Evolutionary conservation across 1,284 basidiomycete species (phyloP), one percentile per base, ranked within the genome.

Genomic region (Trametes versicolor): DNA sequence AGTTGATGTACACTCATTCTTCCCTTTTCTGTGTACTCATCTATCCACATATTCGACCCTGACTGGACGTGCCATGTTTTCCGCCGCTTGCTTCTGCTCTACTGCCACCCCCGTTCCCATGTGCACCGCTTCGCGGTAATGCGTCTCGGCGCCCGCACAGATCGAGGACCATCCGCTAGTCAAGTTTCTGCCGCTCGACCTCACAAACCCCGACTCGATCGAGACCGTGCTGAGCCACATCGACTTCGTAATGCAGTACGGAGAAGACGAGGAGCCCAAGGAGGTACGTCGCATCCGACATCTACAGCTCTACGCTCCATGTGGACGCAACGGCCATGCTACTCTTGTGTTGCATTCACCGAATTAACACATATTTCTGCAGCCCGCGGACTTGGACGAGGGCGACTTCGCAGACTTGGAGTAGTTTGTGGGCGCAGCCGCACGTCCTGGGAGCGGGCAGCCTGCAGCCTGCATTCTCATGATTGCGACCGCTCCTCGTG

Each of bases 81-180:
- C 32, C 19, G 17, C 32, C 6, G 15, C 27, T 32, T 34, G 48
- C 27, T 41, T 19, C 41, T 37, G 32, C 32, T 21, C 48, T n/a
- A 7, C 10, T 32, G 32, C 43, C 29, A 32, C 29, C 45, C 29
- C 10, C n/a, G 25, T 37, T 7, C 54, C 21, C 54, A 32, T 52
- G 32, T 56, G 58, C 58, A 60, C 34, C 52, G 54, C 39, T 54
- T 37, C 19, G 34, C 27, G 37, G 9, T 25, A 47, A 21, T 21
- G 21, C 43, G 27, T 53, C 29, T 8, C 12, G 49, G 60, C 41
- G n/a, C 45, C 37, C 47, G 56, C 64, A 55, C 55, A 98, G 95
- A 99, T 99, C 76, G 96, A 99, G 77, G 98, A 99, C 76, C 97
- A 99, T 77, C 97, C 97, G 55, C 87, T 99, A 62, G 98, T 99